Evolutionary conservation across 495 filamentous ascomycete genomes (phyloP).

Genomic region (Penicillium pulvis): DNA sequence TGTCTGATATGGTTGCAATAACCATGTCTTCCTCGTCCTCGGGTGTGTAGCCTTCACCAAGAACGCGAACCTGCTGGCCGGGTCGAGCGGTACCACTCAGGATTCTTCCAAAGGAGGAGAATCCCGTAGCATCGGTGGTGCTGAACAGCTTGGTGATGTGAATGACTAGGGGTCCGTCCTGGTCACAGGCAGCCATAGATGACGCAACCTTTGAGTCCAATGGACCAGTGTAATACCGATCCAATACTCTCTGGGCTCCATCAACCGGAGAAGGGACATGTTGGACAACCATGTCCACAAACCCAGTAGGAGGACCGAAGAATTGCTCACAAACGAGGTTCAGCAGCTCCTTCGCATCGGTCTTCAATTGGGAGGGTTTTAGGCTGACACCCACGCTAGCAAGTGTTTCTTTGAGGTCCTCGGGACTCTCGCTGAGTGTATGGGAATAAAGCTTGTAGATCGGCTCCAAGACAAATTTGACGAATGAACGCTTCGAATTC

Average conservation of each 20-base stretch:
- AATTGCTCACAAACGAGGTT: slow-evolving; percentile 92
- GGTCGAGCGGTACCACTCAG: slow-evolving; percentile 90
- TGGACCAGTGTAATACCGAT: slow-evolving; percentile 93
- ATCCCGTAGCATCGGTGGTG: slow-evolving; percentile 80
- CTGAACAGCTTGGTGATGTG: slow-evolving; percentile 93
- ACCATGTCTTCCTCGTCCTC: slow-evolving; percentile 99
- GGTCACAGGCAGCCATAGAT: slow-evolving; percentile 79
- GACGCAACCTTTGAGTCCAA: slow-evolving; percentile 80
- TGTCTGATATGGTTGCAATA: slow-evolving; percentile 80
- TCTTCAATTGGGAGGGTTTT: slow-evolving; percentile 89
- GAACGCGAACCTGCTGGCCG: slow-evolving; percentile 80
- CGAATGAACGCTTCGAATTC: slow-evolving; percentile 80
- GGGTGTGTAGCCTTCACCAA: slow-evolving; percentile 93
- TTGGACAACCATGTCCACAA: slow-evolving; percentile 93
- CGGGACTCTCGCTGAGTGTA: slow-evolving; percentile 87
- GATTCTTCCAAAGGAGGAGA: slow-evolving; percentile 87
- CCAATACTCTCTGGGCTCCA: slow-evolving; percentile 72
- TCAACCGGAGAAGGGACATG: slow-evolving; percentile 88
- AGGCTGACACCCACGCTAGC: slow-evolving; percentile 77
- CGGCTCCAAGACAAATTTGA: slow-evolving; percentile 92
- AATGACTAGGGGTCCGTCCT: slow-evolving; percentile 86
- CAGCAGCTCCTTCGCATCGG: slow-evolving; percentile 85
- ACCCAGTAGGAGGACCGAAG: slow-evolving; percentile 85
- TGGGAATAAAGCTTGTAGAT: slow-evolving; percentile 98
- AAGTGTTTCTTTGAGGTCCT: slow-evolving; percentile 80